Percentiles rank a stretch among this genome's conserved stretches.
These are phyloP conservation scores for Martiniozyma asiatica DNA, from an alignment of 1,139 yeast genomes.

Conservation along the genomic window DNA sequence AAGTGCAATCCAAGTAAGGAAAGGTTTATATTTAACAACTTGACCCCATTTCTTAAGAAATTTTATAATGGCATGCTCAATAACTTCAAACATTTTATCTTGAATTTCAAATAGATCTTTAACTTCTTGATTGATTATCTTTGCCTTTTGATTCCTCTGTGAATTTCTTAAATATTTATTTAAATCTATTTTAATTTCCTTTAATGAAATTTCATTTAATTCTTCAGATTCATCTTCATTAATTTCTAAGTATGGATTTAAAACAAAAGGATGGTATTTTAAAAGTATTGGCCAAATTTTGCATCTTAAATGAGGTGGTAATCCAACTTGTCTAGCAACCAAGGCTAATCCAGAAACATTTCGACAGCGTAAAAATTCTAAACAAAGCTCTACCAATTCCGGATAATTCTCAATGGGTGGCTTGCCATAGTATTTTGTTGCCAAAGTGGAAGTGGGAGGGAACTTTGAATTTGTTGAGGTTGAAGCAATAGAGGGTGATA, in stretches of 20 bases:
- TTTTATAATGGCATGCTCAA: constrained; percentile 49
- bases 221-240: constrained; percentile 11
- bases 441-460: no score
- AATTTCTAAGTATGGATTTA: constrained; percentile 38
- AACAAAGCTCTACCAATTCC: constrained; percentile 21
- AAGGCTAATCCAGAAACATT: constrained; percentile 64
- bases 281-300: constrained; percentile 78
- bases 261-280: constrained; percentile 75
- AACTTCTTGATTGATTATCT: constrained; percentile 15
- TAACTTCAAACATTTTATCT: constrained; percentile 38
- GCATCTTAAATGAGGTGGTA: constrained; percentile 73
- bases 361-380: constrained; percentile 32
- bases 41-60: constrained; percentile 73
- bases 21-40: constrained; percentile 66
- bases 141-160: constrained; percentile 19
- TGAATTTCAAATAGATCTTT: constrained; percentile 29
- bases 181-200: constrained; percentile 38
- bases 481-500: no score
- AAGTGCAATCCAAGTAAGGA: constrained; percentile 78
- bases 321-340: constrained; percentile 71
- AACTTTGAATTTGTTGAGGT: no score
- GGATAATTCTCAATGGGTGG: constrained; percentile 22
- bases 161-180: constrained; percentile 36
- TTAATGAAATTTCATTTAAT: constrained; percentile 18
- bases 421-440: constrained; percentile 12